Base-by-base conservation (phyloP, 768 basidiomycete genomes). In the Collybiopsis confluens region DNA sequence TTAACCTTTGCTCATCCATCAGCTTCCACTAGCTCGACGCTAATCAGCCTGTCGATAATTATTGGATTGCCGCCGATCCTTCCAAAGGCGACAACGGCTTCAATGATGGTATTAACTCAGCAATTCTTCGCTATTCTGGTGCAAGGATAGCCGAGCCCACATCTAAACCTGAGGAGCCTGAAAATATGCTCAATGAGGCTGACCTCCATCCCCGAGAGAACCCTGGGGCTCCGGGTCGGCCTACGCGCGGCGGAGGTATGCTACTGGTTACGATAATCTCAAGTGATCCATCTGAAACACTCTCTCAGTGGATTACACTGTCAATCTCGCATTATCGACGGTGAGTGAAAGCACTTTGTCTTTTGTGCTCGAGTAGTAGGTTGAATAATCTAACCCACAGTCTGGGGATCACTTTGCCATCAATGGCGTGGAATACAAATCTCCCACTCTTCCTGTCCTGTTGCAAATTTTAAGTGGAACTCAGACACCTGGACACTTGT, bases 381-480 rank as follows among this genome's bases (percentile, higher is more conserved):
- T n/a, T n/a, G n/a, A n/a, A n/a, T n/a, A n/a, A n/a, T n/a, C n/a
- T n/a, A n/a, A n/a, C n/a, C n/a, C n/a, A n/a, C n/a, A n/a, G n/a
- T n/a, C n/a, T n/a, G n/a, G n/a, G n/a, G n/a, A n/a, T n/a, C n/a
- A n/a, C n/a, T n/a, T n/a, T n/a, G n/a, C n/a, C n/a, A n/a, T n/a
- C n/a, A n/a, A 68, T 41, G 61, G 60, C 9, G 35, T 45, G 1
- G 33, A 63, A 11, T 70, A 62, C 37, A 52, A 59, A 3, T 59
- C 68, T 4, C 75, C 69, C 2, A 65, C 64, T 5, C 65, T 70
- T 7, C 78, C 78, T 2, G 75, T 75, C 2, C 61, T 79, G 5
- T 65, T 78, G 13, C 78, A 79, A 56, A 77, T 78, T 50, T 54
- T 77, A 20, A 73, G 70, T 50, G 76, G 76, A 8, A 64, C 70